Evolutionary conservation across 495 filamentous ascomycete species (phyloP).

Genomic region (Pyrenula aspistea): DNA sequence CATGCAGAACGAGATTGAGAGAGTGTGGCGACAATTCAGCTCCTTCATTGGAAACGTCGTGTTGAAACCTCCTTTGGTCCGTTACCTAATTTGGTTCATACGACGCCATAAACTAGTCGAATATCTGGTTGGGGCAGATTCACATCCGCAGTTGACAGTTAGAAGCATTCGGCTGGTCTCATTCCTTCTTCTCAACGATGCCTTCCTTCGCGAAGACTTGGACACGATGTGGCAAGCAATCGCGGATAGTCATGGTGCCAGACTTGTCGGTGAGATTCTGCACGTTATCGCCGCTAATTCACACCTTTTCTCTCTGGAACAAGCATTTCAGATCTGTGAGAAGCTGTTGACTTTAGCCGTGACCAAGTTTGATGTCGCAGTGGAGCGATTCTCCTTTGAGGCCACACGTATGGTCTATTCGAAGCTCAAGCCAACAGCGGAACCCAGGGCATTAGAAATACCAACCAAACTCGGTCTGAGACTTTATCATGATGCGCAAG

Average conservation of each 20-base stretch:
- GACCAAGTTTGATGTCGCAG: slow-evolving; percentile 39
- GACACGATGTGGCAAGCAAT: slow-evolving; percentile 80
- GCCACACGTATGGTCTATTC: not conserved
- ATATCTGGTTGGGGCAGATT: slow-evolving; percentile 83
- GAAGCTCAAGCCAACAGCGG: not conserved
- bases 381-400: slow-evolving; percentile 12
- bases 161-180: slow-evolving; percentile 74
- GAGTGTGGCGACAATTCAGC: slow-evolving; percentile 39
- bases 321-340: slow-evolving; percentile 57
- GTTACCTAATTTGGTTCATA: slow-evolving; percentile 55
- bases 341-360: slow-evolving; percentile 64
- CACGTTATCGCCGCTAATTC: slow-evolving; percentile 60
- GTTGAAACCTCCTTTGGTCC: slow-evolving; percentile 38
- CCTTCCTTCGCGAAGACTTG: slow-evolving; percentile 58
- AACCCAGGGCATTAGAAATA: slow-evolving; percentile 21
- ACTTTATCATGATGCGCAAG: slow-evolving; percentile 52
- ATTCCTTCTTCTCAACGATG: slow-evolving; percentile 73
- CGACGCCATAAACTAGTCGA: slow-evolving; percentile 55
- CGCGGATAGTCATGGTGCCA: slow-evolving; percentile 69
- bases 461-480: slow-evolving; percentile 46
- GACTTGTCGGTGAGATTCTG: slow-evolving; percentile 68
- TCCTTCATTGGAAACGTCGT: slow-evolving; percentile 23
- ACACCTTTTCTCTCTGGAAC: slow-evolving; percentile 29
- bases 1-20: slow-evolving; percentile 63
- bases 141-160: slow-evolving; percentile 78